A percentile compares a stretch with the other conserved stretches of the same genome.
Conservation (phyloP, 805 yeast genomes). For the Peterozyma toletana region DNA sequence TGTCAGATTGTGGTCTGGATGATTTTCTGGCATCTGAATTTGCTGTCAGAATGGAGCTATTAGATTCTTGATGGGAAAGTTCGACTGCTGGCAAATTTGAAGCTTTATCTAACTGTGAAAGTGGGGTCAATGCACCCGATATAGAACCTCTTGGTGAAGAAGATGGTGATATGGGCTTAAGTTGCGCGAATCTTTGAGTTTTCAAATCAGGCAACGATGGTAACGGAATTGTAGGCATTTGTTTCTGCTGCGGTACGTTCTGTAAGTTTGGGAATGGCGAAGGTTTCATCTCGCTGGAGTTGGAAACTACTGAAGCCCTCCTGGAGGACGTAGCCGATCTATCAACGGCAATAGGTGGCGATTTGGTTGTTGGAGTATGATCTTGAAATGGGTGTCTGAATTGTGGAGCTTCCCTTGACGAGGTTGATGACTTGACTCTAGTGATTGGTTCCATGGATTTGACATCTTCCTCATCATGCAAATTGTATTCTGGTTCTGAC, state of each 20-base stretch:
- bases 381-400: constrained; percentile 73
- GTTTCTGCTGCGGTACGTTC: constrained; percentile 45
- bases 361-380: neutral
- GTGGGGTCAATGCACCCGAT: constrained; percentile 19
- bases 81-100: too few species aligned
- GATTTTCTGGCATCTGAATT: neutral
- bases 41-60: too few species aligned
- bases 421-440: neutral
- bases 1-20: neutral
- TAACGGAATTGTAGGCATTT: constrained; percentile 49
- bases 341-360: constrained; percentile 12
- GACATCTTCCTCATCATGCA: neutral
- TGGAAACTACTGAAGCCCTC: constrained; percentile 29
- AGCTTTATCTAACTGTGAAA: constrained; percentile 1
- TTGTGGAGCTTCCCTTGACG: constrained; percentile 33
- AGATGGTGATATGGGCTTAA: constrained; percentile 18
- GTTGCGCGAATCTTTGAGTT: neutral
- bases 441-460: neutral
- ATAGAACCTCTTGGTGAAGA: constrained; percentile 43
- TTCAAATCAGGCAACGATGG: constrained; percentile 17
- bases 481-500: neutral
- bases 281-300: neutral
- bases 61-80: too few species aligned
- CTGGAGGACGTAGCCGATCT: constrained; percentile 15
- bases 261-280: constrained; percentile 4